phyloP scores from a whole-genome alignment of 2,329 filamentous ascomycete species.

The Ceratocystis destructans region DNA sequence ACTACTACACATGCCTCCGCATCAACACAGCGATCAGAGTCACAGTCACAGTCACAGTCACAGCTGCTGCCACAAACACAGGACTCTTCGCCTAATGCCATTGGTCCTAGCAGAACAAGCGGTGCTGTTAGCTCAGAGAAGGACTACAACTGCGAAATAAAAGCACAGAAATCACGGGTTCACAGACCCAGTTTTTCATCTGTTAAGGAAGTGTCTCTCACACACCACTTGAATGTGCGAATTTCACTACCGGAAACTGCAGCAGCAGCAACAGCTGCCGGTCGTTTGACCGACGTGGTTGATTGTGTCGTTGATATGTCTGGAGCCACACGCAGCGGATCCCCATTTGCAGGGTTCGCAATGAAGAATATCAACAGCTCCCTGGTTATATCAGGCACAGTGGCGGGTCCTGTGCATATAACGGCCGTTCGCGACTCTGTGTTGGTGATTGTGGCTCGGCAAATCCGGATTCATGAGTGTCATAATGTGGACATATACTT shows the following conservation, averaged over 20 bases:
- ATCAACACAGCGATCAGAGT: slow-evolving; percentile 3
- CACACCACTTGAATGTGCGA: slow-evolving; percentile 52
- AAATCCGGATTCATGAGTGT: slow-evolving; percentile 87
- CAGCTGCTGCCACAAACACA: background rate
- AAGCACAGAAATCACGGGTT: slow-evolving; percentile 30
- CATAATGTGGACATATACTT: slow-evolving; percentile 71
- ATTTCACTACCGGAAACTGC: slow-evolving; percentile 64
- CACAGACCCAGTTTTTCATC: slow-evolving; percentile 52
- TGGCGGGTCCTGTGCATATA: slow-evolving; percentile 70
- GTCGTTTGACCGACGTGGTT: slow-evolving; percentile 54
- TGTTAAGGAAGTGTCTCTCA: slow-evolving; percentile 48
- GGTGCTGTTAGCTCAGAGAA: slow-evolving; percentile 7
- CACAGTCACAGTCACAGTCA: background rate
- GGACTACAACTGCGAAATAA: slow-evolving; percentile 47
- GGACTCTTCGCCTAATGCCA: background rate
- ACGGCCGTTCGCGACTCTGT: slow-evolving; percentile 60
- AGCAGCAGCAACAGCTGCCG: slow-evolving; percentile 56
- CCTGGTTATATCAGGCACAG: slow-evolving; percentile 63
- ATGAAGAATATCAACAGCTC: slow-evolving; percentile 57
- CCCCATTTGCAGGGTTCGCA: slow-evolving; percentile 53
- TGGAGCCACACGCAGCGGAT: slow-evolving; percentile 40
- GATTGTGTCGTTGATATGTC: slow-evolving; percentile 72
- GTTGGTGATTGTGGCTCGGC: slow-evolving; percentile 67
- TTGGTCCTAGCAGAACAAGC: slow-evolving; percentile 23
- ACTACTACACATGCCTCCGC: slow-evolving; percentile 30